Base-by-base conservation (phyloP, 2,329 filamentous ascomycete genomes). In the Verticillium nonalfalfae region DNA sequence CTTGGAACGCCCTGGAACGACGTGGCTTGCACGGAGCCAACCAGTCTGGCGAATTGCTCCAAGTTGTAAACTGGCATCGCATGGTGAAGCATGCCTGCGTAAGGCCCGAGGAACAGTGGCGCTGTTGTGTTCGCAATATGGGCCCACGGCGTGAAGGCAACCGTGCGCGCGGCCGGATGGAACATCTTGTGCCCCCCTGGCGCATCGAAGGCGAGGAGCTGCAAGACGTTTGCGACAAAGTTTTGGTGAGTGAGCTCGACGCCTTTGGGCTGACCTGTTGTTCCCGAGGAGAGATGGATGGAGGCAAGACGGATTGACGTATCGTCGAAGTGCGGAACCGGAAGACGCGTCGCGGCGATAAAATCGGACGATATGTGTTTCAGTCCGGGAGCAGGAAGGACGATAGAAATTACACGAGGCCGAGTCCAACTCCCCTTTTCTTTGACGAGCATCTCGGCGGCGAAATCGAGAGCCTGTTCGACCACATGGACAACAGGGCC, bases 201-300 rank as follows among this genome's bases (percentile, higher is more conserved):
- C 0, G 70, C 65, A 10, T 75, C 65, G n/a, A 78, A 74, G 50
- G 18, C n/a, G 18, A 52, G 7, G 2, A 52, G 45, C 45, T 78
- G 76, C 26, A 65, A 56, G 2, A 69, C 10, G 73, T 97, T 96
- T 62, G 91, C 78, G 11, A 96, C 84, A 63, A 97, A 87, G 72
- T 97, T 97, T 66, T 78, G 74, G 74, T 98, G 94, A 7, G 86
- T 90, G 36, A 97, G 80, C 84, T 91, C 90, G 14, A 97, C 94
- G 15, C 93, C 94, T 75, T 98, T 98, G 0, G 94, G 93, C 58
- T 93, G 78, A 1, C 94, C 94, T 0, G 94, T 97, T 0, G 94
- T 98, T 7, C 94, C 94, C 72, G 76, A 61, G 1, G 69, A 70
- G 10, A 70, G 64, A 57, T 77, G 75, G 21, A 78, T 77, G 1